phyloP scores from a whole-genome alignment of 345 rosid genomes.

The Lumnitzera racemosa region DNA sequence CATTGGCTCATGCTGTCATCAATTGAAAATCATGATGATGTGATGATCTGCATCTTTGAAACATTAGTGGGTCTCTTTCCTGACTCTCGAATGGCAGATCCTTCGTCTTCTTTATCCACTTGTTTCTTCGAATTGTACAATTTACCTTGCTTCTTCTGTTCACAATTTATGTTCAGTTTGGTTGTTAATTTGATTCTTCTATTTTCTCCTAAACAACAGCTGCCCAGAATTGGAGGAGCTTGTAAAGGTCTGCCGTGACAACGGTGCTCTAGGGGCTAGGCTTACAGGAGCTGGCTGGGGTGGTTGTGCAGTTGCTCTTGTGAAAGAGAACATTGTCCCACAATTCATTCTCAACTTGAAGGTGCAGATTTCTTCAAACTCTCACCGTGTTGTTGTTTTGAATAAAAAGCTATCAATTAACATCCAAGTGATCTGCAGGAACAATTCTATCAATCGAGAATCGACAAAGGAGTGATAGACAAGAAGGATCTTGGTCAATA shows the following conservation, averaged over 20 bases:
- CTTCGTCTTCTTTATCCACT: too few relatives aligned
- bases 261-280: constrained; percentile 88
- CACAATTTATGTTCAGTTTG: background rate
- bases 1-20: too few relatives aligned
- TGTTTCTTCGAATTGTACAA: too few relatives aligned
- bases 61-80: too few relatives aligned
- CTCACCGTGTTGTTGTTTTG: background rate
- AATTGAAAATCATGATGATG: too few relatives aligned
- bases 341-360: constrained; percentile 78
- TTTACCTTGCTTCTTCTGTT: too few relatives aligned
- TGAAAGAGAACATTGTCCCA: constrained; percentile 67
- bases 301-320: constrained; percentile 89
- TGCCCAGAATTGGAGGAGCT: constrained; percentile 97
- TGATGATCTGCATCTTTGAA: too few relatives aligned
- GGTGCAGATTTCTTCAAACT: constrained; percentile 27
- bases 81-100: too few relatives aligned
- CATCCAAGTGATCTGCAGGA: constrained; percentile 36
- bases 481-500: constrained; percentile 75
- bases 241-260: constrained; percentile 53
- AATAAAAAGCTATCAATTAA: background rate
- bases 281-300: constrained; percentile 99
- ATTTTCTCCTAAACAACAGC: constrained; percentile 28
- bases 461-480: constrained; percentile 59
- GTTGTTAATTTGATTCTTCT: background rate
- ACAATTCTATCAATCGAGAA: constrained; percentile 64